Evolutionary conservation across 1,284 basidiomycete genomes (phyloP), one percentile per base, ranked within the genome.

Genomic region (Rugiboletus extremiorientalis): DNA sequence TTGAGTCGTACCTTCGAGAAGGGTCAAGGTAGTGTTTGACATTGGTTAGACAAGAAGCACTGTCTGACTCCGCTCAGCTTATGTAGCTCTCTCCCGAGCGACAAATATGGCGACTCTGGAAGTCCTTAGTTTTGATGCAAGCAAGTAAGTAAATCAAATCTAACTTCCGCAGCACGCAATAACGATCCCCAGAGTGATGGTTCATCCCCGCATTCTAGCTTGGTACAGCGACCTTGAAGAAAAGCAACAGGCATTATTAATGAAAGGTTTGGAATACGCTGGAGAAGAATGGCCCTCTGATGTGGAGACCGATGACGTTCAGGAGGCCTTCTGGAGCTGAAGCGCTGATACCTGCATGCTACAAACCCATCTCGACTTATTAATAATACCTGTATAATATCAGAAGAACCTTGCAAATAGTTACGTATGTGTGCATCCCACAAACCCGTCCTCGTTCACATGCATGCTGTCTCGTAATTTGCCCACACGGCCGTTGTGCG

Each of bases 71-170:
- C 48, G 74, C 74, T 76, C 79, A 85, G 93, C 92, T 5, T 98
- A 98, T 70, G 95, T 97, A 42, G 96, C 96, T 0, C 81, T 98
- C 20, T 96, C 94, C 12, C 88, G 96, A 45, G 96, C 96, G 8
- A 97, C 93, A 0, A 87, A 81, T 18, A 79, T 97, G 65, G 85
- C 90, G 33, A 84, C 89, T 1, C 77, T 98, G 31, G 90, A 98
- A 72, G 90, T 98, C 12, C 73, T 89, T 10, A 86, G 89, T 56
- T 98, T 98, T 74, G 78, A 86, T 63, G 74, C 85, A 0, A 75
- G 74, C 41, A 94, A 91, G 93, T 91, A 64, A 63, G 81, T 60
- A 14, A 47, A 42, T 36, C 4, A 15, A 47, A 28, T 44, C 14
- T 34, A 33, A 40, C 18, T 44, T 50, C 10, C 46, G 23, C 11